Conservation (phyloP, 805 yeast species). For the Starmerella khaoyaiensis region DNA sequence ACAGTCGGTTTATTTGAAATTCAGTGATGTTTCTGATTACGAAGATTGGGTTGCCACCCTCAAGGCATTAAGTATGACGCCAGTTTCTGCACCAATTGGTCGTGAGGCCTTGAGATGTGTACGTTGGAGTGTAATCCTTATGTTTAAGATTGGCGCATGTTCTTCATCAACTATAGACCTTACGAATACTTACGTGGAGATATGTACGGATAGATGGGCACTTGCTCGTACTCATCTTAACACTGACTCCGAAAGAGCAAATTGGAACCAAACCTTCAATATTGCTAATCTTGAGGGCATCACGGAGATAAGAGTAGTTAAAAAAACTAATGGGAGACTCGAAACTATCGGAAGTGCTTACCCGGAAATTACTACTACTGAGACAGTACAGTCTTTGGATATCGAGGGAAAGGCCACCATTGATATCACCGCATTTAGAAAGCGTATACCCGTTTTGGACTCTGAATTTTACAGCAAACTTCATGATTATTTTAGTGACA, state of each 20-base stretch:
- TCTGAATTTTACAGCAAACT: conserved; percentile 47
- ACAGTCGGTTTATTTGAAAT: conserved; percentile 20
- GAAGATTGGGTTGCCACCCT: conserved; percentile 27
- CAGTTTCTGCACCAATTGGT: conserved; percentile 20
- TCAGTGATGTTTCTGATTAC: conserved; percentile 21
- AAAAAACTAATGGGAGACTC: no score
- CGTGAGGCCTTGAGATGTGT: conserved; percentile 14
- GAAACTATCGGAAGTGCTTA: no score
- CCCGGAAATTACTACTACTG: no score
- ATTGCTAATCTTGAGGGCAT: conserved; percentile 37
- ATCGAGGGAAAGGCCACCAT: no score
- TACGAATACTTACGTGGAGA: conserved; percentile 46
- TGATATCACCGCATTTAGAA: no score
- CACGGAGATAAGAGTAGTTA: not conserved
- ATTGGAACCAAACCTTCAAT: conserved; percentile 71
- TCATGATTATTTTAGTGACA: conserved; percentile 41
- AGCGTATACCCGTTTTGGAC: conserved; percentile 36
- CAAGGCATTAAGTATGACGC: conserved; percentile 21
- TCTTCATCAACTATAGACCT: conserved; percentile 6
- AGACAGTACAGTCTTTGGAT: no score
- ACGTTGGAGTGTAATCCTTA: conserved; percentile 9
- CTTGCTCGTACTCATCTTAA: conserved; percentile 64
- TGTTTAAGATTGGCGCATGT: conserved; percentile 7
- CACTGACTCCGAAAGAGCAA: conserved; percentile 45
- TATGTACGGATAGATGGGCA: conserved; percentile 55